These are phyloP conservation scores for Gentiana straminea DNA, from an alignment of 257 asterid genomes.

Conservation along the genomic window DNA sequence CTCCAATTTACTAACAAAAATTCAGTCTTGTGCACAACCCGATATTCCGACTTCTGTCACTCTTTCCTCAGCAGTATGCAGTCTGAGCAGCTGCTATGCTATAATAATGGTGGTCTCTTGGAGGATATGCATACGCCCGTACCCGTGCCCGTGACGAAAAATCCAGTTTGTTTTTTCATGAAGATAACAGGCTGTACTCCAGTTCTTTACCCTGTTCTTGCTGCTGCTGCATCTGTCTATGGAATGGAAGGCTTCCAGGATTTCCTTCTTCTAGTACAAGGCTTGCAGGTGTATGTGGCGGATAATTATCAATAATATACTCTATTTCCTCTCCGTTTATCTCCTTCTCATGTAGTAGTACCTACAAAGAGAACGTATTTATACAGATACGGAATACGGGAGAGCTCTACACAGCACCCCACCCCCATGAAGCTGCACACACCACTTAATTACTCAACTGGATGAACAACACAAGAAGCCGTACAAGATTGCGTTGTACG, in stretches of 20 bases:
- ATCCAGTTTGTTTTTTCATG: constrained; percentile 14
- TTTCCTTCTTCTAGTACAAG: constrained; percentile 60
- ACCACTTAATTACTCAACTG: too few species aligned
- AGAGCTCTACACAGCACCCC: too few species aligned
- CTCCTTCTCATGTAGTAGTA: constrained; percentile 72
- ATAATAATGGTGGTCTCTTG: too few species aligned
- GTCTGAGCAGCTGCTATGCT: too few species aligned
- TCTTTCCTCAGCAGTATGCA: too few species aligned
- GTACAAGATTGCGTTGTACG: too few species aligned
- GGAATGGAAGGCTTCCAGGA: constrained; percentile 68
- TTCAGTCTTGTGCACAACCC: too few species aligned
- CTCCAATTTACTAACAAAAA: background rate
- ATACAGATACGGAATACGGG: too few species aligned
- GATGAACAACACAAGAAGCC: too few species aligned
- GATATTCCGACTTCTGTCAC: background rate
- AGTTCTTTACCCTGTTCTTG: constrained; percentile 28
- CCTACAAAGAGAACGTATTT: constrained; percentile 32
- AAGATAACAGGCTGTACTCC: constrained; percentile 41
- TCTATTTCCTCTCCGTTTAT: constrained; percentile 74
- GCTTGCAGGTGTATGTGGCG: constrained; percentile 59
- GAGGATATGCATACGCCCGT: too few species aligned
- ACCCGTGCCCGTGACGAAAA: too few species aligned
- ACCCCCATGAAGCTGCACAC: too few species aligned
- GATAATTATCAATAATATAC: constrained; percentile 58
- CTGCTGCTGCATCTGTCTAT: constrained; percentile 4